Base-by-base conservation (phyloP, 2,329 filamentous ascomycete genomes). In the Trichoderma gracile region DNA sequence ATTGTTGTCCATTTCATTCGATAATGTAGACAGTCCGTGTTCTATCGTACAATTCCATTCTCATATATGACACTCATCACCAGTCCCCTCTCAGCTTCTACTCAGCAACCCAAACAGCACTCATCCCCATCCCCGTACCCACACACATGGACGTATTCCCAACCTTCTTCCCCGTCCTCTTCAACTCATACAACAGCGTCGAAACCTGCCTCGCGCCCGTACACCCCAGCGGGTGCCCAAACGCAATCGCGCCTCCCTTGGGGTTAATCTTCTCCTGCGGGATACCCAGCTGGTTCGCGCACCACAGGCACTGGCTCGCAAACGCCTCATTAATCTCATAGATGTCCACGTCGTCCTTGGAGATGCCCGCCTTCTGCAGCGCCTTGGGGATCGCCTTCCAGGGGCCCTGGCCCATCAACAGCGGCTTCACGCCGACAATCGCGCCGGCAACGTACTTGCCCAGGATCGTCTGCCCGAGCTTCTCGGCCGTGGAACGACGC, bases 261-360 rank as follows among this genome's bases (percentile, higher is more conserved):
- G 94, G 94, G 82, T 98, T 98, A 75, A 99, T 88, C 86, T 97
- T 98, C 69, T 91, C 89, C 67, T 83, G 75, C 60, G 92, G 90
- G 30, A 99, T 80, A 50, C 89, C 89, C 23, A 99, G 86, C 82
- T 97, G 89, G 73, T 95, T 91, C 68, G 91, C 87, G 78, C 93
- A 97, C 90, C 91, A 98, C 69, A 98, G 78, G 78, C 92, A 97
- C 84, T 98, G 94, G 68, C 87, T 91, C 38, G 95, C 95, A 77
- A 99, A 99, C 1, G 95, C 95, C 85, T 99, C 95, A 82, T 99
- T 99, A 84, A 99, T 97, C 86, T 99, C 95, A 74, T 86, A 98
- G 74, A 98, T 94, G 76, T 98, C 95, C 33, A 99, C 92, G 70
- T 98, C 94, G 64, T 96, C 89, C 78, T 89, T 92, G 75, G 82